phyloP scores from a whole-genome alignment of 345 rosid species.

The Eucalyptus pumila region DNA sequence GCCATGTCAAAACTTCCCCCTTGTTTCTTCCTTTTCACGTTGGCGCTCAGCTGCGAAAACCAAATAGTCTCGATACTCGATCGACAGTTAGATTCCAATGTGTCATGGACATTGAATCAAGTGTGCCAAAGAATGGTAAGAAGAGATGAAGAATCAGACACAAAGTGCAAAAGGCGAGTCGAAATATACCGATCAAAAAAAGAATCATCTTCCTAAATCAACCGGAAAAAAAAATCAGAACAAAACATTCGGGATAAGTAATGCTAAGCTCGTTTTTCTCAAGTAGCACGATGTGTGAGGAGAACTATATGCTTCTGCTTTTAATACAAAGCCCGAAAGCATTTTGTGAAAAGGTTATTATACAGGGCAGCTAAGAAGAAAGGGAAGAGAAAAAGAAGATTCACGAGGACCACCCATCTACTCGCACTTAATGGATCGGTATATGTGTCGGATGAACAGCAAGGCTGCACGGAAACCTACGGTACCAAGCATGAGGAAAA shows the following conservation, averaged over 20 bases:
- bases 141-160: background rate
- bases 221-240: background rate
- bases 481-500: slow-evolving; percentile 6
- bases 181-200: background rate
- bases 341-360: background rate
- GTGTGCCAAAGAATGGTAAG: background rate
- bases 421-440: slow-evolving; percentile 5
- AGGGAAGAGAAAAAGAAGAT: background rate
- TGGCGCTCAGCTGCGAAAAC: background rate
- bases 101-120: background rate
- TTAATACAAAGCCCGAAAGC: background rate
- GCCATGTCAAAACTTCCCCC: background rate
- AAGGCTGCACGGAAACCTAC: background rate
- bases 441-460: slow-evolving; percentile 4
- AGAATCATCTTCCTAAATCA: background rate
- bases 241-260: background rate
- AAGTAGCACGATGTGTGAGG: background rate
- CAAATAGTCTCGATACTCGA: background rate
- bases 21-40: background rate
- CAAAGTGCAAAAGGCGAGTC: background rate
- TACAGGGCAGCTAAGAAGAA: background rate
- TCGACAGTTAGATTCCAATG: background rate
- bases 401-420: background rate
- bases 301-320: background rate
- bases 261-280: background rate